Conservation (phyloP, 352 stramenopile species). For the Phytophthora cajani region DNA sequence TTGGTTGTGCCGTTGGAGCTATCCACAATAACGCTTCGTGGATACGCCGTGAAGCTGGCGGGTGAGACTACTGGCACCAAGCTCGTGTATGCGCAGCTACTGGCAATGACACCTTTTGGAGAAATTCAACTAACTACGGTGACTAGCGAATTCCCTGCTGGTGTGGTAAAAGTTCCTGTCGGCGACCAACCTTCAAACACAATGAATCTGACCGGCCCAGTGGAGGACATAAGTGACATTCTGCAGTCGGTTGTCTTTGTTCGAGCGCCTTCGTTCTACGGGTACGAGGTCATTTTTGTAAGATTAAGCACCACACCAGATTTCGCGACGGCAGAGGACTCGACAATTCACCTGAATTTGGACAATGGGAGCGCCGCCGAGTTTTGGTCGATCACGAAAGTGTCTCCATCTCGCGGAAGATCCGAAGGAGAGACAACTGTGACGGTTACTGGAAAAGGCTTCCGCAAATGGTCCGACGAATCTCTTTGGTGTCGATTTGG, state of each 20-base stretch:
- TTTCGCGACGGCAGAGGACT: conserved; percentile 54
- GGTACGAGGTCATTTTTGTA: conserved; percentile 68
- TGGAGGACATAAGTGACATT: conserved; percentile 39
- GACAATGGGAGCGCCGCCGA: conserved; percentile 34
- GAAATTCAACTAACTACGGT: conserved; percentile 44
- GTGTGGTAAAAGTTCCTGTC: conserved; percentile 33
- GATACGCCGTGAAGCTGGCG: conserved; percentile 51
- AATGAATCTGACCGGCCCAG: conserved; percentile 48
- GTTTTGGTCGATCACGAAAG: conserved; percentile 30
- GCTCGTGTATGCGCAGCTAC: conserved; percentile 48
- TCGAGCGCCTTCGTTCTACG: conserved; percentile 57
- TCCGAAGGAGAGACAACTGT: conserved; percentile 52
- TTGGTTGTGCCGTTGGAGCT: conserved; percentile 42
- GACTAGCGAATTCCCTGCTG: conserved; percentile 21
- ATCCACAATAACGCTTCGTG: conserved; percentile 43
- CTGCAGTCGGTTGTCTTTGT: conserved; percentile 57
- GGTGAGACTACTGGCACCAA: conserved; percentile 21
- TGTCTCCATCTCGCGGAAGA: conserved; percentile 44
- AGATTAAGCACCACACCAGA: conserved; percentile 53
- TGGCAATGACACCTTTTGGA: conserved; percentile 60
- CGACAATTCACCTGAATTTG: conserved; percentile 49
- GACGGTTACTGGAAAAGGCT: conserved; percentile 49
- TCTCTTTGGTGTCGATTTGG: conserved; percentile 67
- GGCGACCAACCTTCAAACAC: conserved; percentile 34
- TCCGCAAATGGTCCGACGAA: conserved; percentile 32